phyloP scores from a whole-genome alignment of 1,139 yeast species.

The Nakaseomyces glabratus region DNA sequence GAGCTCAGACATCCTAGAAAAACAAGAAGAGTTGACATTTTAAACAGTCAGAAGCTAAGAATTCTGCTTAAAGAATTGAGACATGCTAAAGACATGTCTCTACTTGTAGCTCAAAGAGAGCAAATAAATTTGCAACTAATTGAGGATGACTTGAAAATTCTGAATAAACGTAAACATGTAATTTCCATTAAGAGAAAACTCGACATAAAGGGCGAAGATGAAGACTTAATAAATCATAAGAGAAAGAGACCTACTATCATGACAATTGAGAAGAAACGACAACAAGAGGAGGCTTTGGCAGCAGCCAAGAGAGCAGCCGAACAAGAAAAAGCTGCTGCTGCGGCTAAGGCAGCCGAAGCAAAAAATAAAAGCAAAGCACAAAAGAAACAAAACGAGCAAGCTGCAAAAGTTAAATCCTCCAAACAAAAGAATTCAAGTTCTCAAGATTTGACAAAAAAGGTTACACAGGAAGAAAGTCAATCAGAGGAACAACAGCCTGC shows the following conservation, averaged over 20 bases:
- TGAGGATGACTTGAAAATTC: conserved; percentile 18
- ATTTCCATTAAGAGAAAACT: conserved; percentile 66
- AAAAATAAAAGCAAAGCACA: conserved; percentile 15
- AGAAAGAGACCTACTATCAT: conserved; percentile 42
- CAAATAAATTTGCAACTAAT: conserved; percentile 33
- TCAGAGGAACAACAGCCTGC: conserved; percentile 15
- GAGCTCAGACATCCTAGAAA: conserved; percentile 94
- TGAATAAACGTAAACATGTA: conserved; percentile 50
- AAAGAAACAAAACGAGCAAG: conserved; percentile 20
- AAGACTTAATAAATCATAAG: conserved; percentile 70
- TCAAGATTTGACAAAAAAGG: conserved; percentile 3
- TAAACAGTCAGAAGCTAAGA: conserved; percentile 78
- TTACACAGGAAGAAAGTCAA: background rate
- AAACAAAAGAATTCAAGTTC: conserved; percentile 15
- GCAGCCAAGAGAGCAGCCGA: conserved; percentile 12
- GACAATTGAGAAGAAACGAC: conserved; percentile 27
- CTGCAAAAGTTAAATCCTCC: conserved; percentile 17
- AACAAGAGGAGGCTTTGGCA: conserved; percentile 15
- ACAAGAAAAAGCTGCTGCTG: conserved; percentile 12
- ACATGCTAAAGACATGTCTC: conserved; percentile 62
- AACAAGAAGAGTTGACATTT: conserved; percentile 88
- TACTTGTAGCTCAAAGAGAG: conserved; percentile 62
- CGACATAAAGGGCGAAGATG: conserved; percentile 78
- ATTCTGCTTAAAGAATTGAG: conserved; percentile 67
- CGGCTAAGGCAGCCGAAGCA: conserved; percentile 11